Evolutionary conservation across 2,329 filamentous ascomycete species (phyloP).

Genomic region (Colletotrichum truncatum): DNA sequence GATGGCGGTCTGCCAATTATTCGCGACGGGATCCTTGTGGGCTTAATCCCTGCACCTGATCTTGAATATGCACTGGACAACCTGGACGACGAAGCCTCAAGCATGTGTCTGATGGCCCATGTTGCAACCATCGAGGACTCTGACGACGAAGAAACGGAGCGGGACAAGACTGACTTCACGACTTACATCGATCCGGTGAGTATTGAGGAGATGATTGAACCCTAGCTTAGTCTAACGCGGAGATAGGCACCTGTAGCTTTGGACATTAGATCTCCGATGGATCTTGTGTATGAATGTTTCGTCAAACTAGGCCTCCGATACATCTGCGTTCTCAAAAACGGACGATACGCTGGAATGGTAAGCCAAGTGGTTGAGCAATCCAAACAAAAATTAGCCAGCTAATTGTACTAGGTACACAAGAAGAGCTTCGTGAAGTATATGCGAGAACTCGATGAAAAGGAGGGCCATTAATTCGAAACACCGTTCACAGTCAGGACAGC

Average conservation of each 20-base stretch:
- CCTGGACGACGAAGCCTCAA: slow-evolving; percentile 77
- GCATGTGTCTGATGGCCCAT: slow-evolving; percentile 83
- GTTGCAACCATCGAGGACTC: slow-evolving; percentile 70
- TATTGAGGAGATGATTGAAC: slow-evolving; percentile 11
- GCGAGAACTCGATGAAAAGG: slow-evolving; percentile 77
- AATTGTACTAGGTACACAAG: slow-evolving; percentile 77
- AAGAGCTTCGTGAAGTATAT: slow-evolving; percentile 97
- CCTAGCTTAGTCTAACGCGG: not conserved
- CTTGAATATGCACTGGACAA: slow-evolving; percentile 92
- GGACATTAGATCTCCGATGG: slow-evolving; percentile 90
- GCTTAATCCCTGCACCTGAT: slow-evolving; percentile 92
- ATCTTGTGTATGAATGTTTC: slow-evolving; percentile 96
- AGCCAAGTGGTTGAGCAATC: slow-evolving; percentile 43
- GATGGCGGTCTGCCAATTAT: slow-evolving; percentile 93
- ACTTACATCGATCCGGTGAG: slow-evolving; percentile 87
- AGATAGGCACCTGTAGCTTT: slow-evolving; percentile 81
- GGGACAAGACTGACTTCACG: slow-evolving; percentile 84
- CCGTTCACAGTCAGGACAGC: too few species aligned
- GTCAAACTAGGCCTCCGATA: slow-evolving; percentile 93
- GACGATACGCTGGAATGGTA: slow-evolving; percentile 88
- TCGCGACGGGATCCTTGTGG: slow-evolving; percentile 80
- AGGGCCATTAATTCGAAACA: slow-evolving; percentile 16
- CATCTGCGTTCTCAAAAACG: slow-evolving; percentile 87
- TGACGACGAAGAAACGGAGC: slow-evolving; percentile 61
- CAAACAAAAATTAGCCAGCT: not conserved